Conservation (phyloP, 2,329 filamentous ascomycete species). For the Pyricularia sp. region DNA sequence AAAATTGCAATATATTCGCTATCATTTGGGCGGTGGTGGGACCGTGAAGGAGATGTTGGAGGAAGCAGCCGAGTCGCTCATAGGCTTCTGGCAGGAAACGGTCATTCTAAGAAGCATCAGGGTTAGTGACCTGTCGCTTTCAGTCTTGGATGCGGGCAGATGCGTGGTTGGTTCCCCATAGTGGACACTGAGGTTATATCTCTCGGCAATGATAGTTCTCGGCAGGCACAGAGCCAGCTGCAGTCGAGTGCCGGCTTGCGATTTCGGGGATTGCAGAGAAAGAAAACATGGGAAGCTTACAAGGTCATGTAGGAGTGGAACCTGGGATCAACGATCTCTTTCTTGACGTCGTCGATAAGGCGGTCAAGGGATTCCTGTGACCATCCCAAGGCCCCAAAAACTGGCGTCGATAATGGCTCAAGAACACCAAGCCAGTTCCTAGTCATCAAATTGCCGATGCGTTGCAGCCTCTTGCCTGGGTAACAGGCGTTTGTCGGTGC, state of each 20-base stretch:
- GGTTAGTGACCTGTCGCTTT: background rate
- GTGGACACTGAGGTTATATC: background rate
- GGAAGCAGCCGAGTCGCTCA: background rate
- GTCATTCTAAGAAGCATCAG: background rate
- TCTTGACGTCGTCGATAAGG: conserved; percentile 14
- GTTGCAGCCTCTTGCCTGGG: conserved; percentile 19
- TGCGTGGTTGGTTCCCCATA: background rate
- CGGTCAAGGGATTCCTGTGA: conserved; percentile 14
- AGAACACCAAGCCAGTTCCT: conserved; percentile 18
- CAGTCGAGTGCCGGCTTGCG: too few species aligned
- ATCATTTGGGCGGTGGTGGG: background rate
- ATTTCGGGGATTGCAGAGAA: background rate
- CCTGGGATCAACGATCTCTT: conserved; percentile 16
- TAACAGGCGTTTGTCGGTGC: conserved; percentile 20
- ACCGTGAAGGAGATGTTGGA: background rate
- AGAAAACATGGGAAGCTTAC: conserved; percentile 11
- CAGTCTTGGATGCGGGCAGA: background rate
- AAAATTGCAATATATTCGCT: background rate
- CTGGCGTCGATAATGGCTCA: conserved; percentile 14
- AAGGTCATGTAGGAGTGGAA: conserved; percentile 20
- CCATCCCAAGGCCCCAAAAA: conserved; percentile 17
- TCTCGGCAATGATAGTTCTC: too few species aligned
- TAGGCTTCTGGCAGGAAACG: background rate
- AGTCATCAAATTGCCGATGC: conserved; percentile 19
- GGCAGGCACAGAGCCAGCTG: too few species aligned